Evolutionary conservation across 2,329 filamentous ascomycete genomes (phyloP), one percentile per base, ranked within the genome.

Genomic region (Teratosphaeria viscida): DNA sequence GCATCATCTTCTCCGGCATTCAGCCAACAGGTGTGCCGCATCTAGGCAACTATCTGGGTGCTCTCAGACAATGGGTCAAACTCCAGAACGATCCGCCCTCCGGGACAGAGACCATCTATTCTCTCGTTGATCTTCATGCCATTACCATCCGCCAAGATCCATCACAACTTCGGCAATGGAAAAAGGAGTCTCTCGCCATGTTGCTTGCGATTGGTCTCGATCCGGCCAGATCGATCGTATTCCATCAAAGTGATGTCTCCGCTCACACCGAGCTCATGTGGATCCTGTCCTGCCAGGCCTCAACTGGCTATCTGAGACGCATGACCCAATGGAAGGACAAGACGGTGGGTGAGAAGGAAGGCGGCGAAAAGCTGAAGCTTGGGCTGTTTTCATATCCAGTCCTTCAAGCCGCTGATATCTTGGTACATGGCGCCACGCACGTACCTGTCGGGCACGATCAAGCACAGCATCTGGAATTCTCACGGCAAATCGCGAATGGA

Each of bases 261-360:
- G 85, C 86, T 54, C 94, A 97, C 75, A 78, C 88, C 3, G 92
- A 97, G 74, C 81, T 99, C 63, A 95, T 96, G 89, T 99, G 94
- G 94, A 91, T 97, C 70, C 77, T 99, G 62, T 92, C 90, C 70
- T 96, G 92, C 65, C 88, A 89, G 57, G 89, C 94, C 27, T 92
- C 89, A 5, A 91, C 94, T 74, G 94, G 94, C 47, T 95, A 96
- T 75, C 78, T 99, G n/a, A 88, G 88, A 10, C 82, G 94, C n/a
- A 99, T 99, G 94, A 97, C 94, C 32, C 94, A 97, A 74, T 99
- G 94, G 92, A 99, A 99, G 85, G 90, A 85, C 43, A 71, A 71
- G 65, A 70, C 68, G 4, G 63, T 64, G 1, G 63, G 63, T 11
- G 64, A 65, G 47, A 83, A 65, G 78, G 82, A 52, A 80, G 63